Evolutionary conservation across 2,329 filamentous ascomycete genomes (phyloP).

Genomic region (Cryphonectria carpinicola): DNA sequence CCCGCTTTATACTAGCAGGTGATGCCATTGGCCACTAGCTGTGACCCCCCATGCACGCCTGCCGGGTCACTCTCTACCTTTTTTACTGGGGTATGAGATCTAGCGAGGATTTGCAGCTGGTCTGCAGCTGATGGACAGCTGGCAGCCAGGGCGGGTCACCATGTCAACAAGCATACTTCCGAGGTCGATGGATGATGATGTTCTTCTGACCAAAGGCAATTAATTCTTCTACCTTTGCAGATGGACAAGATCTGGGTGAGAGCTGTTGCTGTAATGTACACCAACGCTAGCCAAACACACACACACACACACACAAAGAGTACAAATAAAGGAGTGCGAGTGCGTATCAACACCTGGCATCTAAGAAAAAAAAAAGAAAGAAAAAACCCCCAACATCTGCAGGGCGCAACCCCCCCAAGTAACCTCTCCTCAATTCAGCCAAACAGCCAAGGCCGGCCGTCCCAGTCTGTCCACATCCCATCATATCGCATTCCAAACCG

Average conservation of each 20-base stretch:
- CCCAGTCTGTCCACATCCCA: conserved; percentile 28
- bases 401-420: not conserved
- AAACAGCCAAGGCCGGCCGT: conserved; percentile 17
- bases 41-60: not conserved
- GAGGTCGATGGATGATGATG: not conserved
- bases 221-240: not conserved
- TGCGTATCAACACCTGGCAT: not conserved
- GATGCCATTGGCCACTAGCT: not conserved
- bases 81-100: too few species aligned
- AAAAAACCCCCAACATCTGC: not conserved
- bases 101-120: not conserved
- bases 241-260: not conserved
- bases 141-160: not conserved
- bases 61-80: not conserved
- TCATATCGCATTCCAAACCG: conserved; percentile 28
- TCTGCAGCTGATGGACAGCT: conserved; percentile 14
- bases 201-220: not conserved
- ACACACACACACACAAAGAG: too few species aligned
- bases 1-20: not conserved
- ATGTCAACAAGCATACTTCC: not conserved
- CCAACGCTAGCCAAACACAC: not conserved
- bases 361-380: not conserved
- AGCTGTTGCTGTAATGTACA: conserved; percentile 18
- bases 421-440: not conserved
- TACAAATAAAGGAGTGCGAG: conserved; percentile 4